Base-by-base conservation (phyloP, 2,329 filamentous ascomycete species). In the Penicillium crustosum region DNA sequence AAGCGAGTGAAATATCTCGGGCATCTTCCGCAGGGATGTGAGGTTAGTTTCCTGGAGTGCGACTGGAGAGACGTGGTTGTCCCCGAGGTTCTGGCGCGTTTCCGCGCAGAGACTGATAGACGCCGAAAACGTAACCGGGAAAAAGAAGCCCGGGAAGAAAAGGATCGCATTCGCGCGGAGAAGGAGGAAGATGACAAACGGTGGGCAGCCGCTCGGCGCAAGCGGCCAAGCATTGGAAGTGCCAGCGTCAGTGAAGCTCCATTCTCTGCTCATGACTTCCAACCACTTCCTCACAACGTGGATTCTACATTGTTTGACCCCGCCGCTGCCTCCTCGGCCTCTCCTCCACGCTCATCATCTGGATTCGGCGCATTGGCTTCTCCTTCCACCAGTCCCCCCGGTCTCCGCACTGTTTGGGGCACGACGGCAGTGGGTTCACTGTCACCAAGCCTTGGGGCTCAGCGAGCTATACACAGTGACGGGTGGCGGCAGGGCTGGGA, bases 51-150 rank as follows among this genome's bases (percentile, higher is more conserved):
- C 68, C 75, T 97, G 1, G 93, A 97, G 75, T 97, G 93, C 70
- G 92, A 97, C 73, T 97, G 93, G 93, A 92, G 90, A 3, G 92
- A 96, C 64, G 90, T 94, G 38, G 90, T 97, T 6, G 83, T 86
- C 3, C 81, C 86, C 0, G 88, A 90, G 50, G 83, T 90, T 4
- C 79, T 97, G n/a, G 86, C 86, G 39, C 82, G 83, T 1, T 97
- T 96, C 74, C 80, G 82, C n/a, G 77, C 81, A 0, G 91, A 96
- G 59, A 89, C 94, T 53, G 89, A 90, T 63, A 83, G 85, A 56
- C 83, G 93, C 53, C 82, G 91, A 55, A 91, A 89, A 73, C 83
- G 84, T 53, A 92, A 95, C 66, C 81, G 82, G 6, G 93, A 96
- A 65, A 96, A 96, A 74, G 90, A 91, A 59, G 84, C 83, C 0